These are phyloP conservation scores for Gossypium australe DNA, from an alignment of 345 rosid genomes.

Conservation along the genomic window DNA sequence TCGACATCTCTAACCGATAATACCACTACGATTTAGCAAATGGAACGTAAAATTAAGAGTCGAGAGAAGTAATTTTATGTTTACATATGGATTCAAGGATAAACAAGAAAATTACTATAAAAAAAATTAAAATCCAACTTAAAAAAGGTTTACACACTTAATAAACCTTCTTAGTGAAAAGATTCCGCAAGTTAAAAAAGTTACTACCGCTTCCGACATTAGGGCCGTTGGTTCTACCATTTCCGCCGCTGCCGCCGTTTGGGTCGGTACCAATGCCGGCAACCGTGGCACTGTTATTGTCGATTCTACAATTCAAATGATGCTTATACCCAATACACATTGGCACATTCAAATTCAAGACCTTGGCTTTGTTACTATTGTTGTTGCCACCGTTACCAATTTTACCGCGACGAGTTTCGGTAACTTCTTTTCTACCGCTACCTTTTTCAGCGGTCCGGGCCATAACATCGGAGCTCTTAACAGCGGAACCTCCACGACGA, in stretches of 20 bases:
- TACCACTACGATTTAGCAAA: not conserved
- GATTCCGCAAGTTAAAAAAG: conserved; percentile 61
- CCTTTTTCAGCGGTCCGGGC: conserved; percentile 24
- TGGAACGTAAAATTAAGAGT: not conserved
- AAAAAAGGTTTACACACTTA: conserved; percentile 16
- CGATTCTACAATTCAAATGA: conserved; percentile 60
- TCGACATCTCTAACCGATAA: not conserved
- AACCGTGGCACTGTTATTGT: conserved; percentile 22
- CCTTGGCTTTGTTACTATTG: conserved; percentile 24
- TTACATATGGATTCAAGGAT: conserved; percentile 5
- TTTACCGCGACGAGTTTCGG: conserved; percentile 26
- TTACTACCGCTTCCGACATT: not conserved
- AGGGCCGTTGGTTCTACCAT: not conserved
- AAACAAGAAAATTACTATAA: not conserved
- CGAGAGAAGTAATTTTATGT: not conserved
- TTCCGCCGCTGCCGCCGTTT: not conserved
- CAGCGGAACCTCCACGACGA: conserved; percentile 27
- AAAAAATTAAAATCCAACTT: not conserved
- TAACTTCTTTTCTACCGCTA: conserved; percentile 17
- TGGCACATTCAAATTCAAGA: conserved; percentile 54
- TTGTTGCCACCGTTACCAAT: not conserved
- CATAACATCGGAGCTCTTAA: conserved; percentile 15
- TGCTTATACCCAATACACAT: conserved; percentile 55
- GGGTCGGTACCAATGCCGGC: not conserved
- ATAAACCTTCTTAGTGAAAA: conserved; percentile 64